Percentiles rank a stretch among this genome's conserved stretches.
Evolutionary conservation across 257 asterid species (phyloP).

Genomic region (Lycium barbarum): DNA sequence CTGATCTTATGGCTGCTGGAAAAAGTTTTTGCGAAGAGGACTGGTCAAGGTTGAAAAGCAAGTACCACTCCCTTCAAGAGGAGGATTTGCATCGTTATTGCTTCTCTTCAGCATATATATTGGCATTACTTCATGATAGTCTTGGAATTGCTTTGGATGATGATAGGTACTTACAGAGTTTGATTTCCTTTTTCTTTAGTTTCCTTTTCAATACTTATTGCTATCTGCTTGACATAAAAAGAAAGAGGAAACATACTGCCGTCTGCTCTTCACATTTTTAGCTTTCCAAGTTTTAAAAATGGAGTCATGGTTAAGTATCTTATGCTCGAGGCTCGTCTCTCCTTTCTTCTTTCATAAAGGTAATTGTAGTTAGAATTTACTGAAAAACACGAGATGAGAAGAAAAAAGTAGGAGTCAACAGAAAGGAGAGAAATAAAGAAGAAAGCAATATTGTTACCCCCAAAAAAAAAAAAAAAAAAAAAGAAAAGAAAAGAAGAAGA

Average conservation of each 20-base stretch:
- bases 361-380: neutral
- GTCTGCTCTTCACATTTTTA: neutral
- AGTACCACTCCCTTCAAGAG: constrained; percentile 61
- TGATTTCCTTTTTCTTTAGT: neutral
- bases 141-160: constrained; percentile 91
- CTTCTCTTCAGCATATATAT: constrained; percentile 95
- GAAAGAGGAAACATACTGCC: neutral
- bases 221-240: neutral
- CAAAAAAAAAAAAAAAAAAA: too few relatives aligned
- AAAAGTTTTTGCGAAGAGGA: constrained; percentile 81
- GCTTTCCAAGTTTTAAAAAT: neutral
- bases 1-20: constrained; percentile 84
- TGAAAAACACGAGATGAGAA: neutral
- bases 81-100: constrained; percentile 86
- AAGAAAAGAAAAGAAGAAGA: too few relatives aligned
- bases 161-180: constrained; percentile 54
- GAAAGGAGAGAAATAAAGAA: neutral
- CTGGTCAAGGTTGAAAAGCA: constrained; percentile 74
- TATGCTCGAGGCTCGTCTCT: neutral
- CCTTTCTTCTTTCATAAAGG: neutral
- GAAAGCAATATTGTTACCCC: too few relatives aligned
- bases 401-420: neutral
- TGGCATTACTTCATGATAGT: constrained; percentile 93
- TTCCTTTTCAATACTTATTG: neutral
- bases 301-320: neutral